These are phyloP conservation scores for Pestalotiopsis sp. DNA, from an alignment of 2,329 filamentous ascomycete species.

Conservation along the genomic window DNA sequence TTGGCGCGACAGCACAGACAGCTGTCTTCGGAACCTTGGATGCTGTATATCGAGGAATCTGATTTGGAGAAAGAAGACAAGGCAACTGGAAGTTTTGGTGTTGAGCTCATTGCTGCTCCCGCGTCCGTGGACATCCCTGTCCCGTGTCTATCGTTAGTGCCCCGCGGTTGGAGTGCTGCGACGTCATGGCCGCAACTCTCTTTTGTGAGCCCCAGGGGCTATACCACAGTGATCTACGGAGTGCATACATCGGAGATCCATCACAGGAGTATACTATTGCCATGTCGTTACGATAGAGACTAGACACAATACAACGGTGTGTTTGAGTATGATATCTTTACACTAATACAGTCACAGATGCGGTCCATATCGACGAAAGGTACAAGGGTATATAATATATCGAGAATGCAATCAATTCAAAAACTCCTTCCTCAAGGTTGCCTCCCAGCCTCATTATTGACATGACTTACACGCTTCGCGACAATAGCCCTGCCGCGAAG, in stretches of 20 bases:
- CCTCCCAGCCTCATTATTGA: constrained; percentile 1
- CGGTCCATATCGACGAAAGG: not conserved
- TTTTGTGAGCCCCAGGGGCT: constrained; percentile 1
- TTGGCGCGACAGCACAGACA: not conserved
- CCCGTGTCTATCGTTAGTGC: constrained; percentile 1
- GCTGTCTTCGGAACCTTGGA: not conserved
- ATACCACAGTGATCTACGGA: not conserved
- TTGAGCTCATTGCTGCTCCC: not conserved
- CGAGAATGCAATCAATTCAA: constrained; percentile 9
- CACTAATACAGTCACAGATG: not conserved
- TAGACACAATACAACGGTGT: not conserved
- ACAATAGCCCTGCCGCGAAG: constrained; percentile 10
- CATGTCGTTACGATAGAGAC: too few species aligned
- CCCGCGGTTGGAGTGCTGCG: not conserved
- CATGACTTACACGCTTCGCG: constrained; percentile 13
- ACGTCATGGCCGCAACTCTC: constrained; percentile 6
- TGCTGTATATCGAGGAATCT: not conserved
- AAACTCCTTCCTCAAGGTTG: constrained; percentile 4
- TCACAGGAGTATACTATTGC: not conserved
- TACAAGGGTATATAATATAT: not conserved
- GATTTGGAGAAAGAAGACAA: not conserved
- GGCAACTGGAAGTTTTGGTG: not conserved
- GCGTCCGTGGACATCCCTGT: constrained; percentile 3
- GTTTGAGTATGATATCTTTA: not conserved
- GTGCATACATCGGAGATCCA: not conserved